Evolutionary conservation across 2,329 filamentous ascomycete species (phyloP), one percentile per base, ranked within the genome.

Genomic region (Daldinia sp.): DNA sequence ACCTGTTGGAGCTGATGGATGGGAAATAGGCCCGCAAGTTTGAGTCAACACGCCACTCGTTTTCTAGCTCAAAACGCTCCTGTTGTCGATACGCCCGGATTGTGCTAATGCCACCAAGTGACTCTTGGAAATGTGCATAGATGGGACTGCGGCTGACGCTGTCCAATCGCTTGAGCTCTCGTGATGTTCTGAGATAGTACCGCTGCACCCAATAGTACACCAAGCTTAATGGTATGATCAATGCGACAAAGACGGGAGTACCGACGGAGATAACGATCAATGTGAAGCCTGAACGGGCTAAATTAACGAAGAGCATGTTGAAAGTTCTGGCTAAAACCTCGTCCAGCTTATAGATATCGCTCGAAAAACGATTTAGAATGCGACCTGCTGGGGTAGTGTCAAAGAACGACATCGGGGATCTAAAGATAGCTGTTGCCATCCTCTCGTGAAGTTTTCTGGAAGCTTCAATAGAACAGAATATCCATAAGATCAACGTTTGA

Each of bases 391-490:
- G 95, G 1, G 95, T 99, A 0, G 94, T 97, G 76, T 99, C 96
- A 71, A 99, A 99, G 80, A 99, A 99, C 71, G 89, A 95, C 95
- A 99, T 99, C 56, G 95, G 96, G 34, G 93, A 96, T 69, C 95
- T 87, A 84, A 99, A 99, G 71, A 98, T 97, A 15, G 95, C 93
- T 72, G 91, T 95, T 41, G 94, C 94, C 95, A 99, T 98, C 68
- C 92, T 86, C 79, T 98, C 95, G 76, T 99, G 95, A 58, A 99
- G 84, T 80, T 98, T 99, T 66, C 95, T 88, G 17, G 94, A 97
- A 51, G 95, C 95, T 88, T 99, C 95, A 66, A 99, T 99, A 3
- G 95, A 98, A 80, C 96, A 99, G 81, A 99, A 98, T 69, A 99
- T 98, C 95, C 95, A 99, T 25, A 99, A 83, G 67, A 99, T 93